Evolutionary conservation across 2,329 filamentous ascomycete genomes (phyloP), one percentile per base, ranked within the genome.

Genomic region (Penicillium sp.): DNA sequence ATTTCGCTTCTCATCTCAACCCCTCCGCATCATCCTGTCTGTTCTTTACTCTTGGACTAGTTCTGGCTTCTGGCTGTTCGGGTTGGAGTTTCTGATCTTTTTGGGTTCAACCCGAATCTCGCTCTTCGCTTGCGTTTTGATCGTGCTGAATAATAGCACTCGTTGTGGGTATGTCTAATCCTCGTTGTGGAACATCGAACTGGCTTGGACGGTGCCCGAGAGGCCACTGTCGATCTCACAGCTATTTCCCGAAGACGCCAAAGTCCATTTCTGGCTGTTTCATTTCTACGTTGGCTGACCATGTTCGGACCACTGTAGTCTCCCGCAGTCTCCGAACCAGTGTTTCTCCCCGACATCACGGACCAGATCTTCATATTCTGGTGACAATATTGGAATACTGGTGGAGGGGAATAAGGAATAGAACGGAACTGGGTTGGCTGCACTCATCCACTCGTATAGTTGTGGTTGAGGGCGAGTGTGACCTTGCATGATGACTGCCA

Each of bases 401-500:
- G 48, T 42, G 54, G 50, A 54, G 53, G 50, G 49, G 48, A 46
- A 42, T 40, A 52, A 50, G 50, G 44, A 56, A 50, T n/a, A 40
- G 43, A 47, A 36, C 42, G 32, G 47, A 54, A 53, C 44, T 49
- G 47, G 44, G 50, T 52, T 48, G 26, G 28, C 43, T 50, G 29
- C 45, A 49, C 31, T 34, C 31, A 34, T 47, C 50, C 42, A 51
- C 43, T 42, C 28, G 37, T 47, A 51, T 29, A 39, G 52, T 56
- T 55, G 60, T 59, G 58, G 60, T 55, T 57, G 63, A 60, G 59
- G 60, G 50, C 56, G 43, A 60, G 53, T 47, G 56, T 59, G 52
- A 60, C 49, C 52, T 56, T 58, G 58, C 65, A 70, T 56, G 44
- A 71, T 71, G 68, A 65, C 68, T 62, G 66, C 69, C 61, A 70